Percentiles rank a stretch among this genome's conserved stretches.
These are phyloP conservation scores for Fusarium fracticaudum DNA, from an alignment of 2,329 filamentous ascomycete genomes.

Conservation along the genomic window DNA sequence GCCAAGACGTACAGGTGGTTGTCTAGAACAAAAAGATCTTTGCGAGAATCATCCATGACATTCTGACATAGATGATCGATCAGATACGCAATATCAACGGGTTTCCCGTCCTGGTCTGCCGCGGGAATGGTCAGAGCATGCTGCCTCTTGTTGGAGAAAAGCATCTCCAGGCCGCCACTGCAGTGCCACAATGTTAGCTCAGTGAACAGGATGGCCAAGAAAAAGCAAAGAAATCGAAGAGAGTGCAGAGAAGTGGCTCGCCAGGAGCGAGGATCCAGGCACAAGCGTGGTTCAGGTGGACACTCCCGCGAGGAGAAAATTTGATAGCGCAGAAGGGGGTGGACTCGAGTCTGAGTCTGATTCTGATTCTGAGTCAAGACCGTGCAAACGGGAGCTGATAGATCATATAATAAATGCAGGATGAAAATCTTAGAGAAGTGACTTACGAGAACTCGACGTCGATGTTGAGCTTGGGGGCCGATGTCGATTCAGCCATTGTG, in stretches of 20 bases:
- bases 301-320: constrained; percentile 14
- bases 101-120: constrained; percentile 65
- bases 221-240: constrained; percentile 7
- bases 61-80: constrained; percentile 82
- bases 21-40: constrained; percentile 90
- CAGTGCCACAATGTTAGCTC: constrained; percentile 30
- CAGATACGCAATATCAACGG: constrained; percentile 77
- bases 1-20: constrained; percentile 78
- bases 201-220: constrained; percentile 13
- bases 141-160: constrained; percentile 85
- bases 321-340: constrained; percentile 8
- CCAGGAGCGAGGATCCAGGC: constrained; percentile 16
- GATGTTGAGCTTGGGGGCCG: constrained; percentile 60
- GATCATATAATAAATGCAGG: constrained; percentile 38
- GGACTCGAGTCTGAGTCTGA: constrained; percentile 1
- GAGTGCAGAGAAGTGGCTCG: constrained; percentile 12
- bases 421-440: constrained; percentile 21
- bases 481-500: constrained; percentile 29
- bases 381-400: constrained; percentile 32
- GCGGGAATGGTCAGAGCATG: constrained; percentile 76
- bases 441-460: constrained; percentile 76
- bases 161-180: constrained; percentile 92
- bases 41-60: constrained; percentile 84
- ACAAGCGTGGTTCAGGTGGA: constrained; percentile 30
- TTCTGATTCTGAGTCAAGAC: background rate